phyloP scores from a whole-genome alignment of 1,139 yeast species.

The Candida sojae region DNA sequence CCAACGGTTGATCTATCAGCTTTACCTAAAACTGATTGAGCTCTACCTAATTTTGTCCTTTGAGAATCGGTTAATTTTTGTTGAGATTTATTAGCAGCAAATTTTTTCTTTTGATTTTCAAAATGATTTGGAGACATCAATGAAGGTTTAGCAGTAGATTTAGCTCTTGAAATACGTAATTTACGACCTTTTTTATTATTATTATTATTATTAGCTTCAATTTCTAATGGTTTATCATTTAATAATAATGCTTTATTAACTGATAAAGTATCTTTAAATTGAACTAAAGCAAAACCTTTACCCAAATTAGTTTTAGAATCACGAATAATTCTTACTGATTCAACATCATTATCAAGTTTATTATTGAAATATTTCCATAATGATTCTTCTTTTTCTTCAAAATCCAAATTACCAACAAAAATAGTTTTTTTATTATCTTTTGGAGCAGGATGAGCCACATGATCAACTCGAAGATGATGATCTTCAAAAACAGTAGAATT shows the following conservation, averaged over 20 bases:
- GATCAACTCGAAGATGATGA: constrained; percentile 87
- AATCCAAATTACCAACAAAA: constrained; percentile 92
- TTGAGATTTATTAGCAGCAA: constrained; percentile 23
- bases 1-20: constrained; percentile 76
- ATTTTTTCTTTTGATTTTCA: constrained; percentile 33
- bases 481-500: constrained; percentile 72
- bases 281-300: constrained; percentile 96
- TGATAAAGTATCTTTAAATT: constrained; percentile 77
- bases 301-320: constrained; percentile 94
- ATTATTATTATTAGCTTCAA: constrained; percentile 17
- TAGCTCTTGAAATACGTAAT: constrained; percentile 79
- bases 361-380: constrained; percentile 79
- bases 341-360: constrained; percentile 67
- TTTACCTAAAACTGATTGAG: constrained; percentile 70
- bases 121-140: constrained; percentile 47
- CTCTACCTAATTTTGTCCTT: constrained; percentile 79
- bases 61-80: constrained; percentile 56
- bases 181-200: constrained; percentile 44
- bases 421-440: constrained; percentile 83
- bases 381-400: constrained; percentile 87
- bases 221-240: constrained; percentile 65
- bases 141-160: constrained; percentile 53
- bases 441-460: constrained; percentile 85
- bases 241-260: constrained; percentile 82
- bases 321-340: constrained; percentile 85